Base-by-base conservation (phyloP, 2,329 filamentous ascomycete genomes). In the Penicillium sp. region DNA sequence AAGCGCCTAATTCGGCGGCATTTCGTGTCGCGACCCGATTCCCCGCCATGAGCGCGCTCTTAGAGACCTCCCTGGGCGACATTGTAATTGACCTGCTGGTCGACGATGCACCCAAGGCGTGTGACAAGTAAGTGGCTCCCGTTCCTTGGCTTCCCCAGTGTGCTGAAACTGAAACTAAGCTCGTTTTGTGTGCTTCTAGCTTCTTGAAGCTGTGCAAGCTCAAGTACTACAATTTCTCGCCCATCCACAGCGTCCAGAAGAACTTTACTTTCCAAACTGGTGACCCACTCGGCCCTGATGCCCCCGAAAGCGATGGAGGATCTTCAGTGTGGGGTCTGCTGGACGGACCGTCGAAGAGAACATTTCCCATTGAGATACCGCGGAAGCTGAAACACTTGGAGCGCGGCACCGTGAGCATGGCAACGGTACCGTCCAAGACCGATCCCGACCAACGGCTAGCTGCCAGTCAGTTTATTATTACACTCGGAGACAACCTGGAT, bases 221-320 rank as follows among this genome's bases (percentile, higher is more conserved):
- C 76, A 99, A 97, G 79, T 99, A 97, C 78, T 99, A 97, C 85
- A 97, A 97, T 79, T 97, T 95, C 74, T 87, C 91, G 6, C 94
- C 93, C 26, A 79, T 97, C 51, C 90, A 97, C 77, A 91, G 88
- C 62, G 84, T 99, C 35, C 94, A 97, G 70, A 94, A 93, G 72
- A 86, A 91, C 75, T 97, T 97, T 76, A 96, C 92, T 57, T 96
- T 96, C 75, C 93, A 97, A 75, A 95, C 90, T 30, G 93, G 93
- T 71, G 94, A 97, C 68, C 93, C 93, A 11, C 86, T 97, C 49
- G 93, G 94, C 11, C 93, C 92, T 11, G 84, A 88, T 53, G 90
- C 91, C 13, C 79, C 84, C 63, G 85, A 91, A 43, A 96, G 92
- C 65, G 91, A 97, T 83, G 93, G 93, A 62, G 93, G 94, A 61